Percentiles rank a stretch among this genome's conserved stretches.
Evolutionary conservation across 129 eudicot species (phyloP).

Genomic region (Chrysanthemum makinoi): DNA sequence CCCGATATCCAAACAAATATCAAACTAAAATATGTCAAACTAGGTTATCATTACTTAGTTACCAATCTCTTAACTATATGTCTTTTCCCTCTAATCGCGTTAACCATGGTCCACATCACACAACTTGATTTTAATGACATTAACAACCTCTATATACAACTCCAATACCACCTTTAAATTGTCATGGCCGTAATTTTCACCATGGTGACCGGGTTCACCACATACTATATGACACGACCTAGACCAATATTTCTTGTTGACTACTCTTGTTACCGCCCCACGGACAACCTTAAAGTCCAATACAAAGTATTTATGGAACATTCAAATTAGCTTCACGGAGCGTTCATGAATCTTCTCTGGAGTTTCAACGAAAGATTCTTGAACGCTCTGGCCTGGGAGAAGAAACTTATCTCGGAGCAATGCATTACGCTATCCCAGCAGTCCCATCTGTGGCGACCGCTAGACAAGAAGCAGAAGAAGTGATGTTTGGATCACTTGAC

Average conservation of each 20-base stretch:
- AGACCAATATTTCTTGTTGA: slow-evolving; percentile 45
- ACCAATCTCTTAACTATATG: slow-evolving; percentile 24
- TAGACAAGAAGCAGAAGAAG: slow-evolving; percentile 37
- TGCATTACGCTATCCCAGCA: slow-evolving; percentile 41
- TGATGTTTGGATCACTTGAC: slow-evolving; percentile 44
- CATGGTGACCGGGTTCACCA: slow-evolving; percentile 9
- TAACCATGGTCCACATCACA: slow-evolving; percentile 21
- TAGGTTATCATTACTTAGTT: slow-evolving; percentile 33
- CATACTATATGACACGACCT: slow-evolving; percentile 29
- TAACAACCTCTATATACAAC: slow-evolving; percentile 10
- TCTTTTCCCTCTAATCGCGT: slow-evolving; percentile 20
- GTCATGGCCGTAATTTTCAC: background rate
- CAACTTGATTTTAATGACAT: slow-evolving; percentile 18
- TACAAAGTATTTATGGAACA: slow-evolving; percentile 38
- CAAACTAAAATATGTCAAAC: slow-evolving; percentile 27
- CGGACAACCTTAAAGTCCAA: slow-evolving; percentile 25
- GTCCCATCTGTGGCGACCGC: slow-evolving; percentile 29
- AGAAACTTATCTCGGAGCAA: slow-evolving; percentile 44
- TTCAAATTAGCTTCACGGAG: slow-evolving; percentile 21
- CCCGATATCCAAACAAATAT: slow-evolving; percentile 12
- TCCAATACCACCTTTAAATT: slow-evolving; percentile 18
- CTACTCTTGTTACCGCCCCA: slow-evolving; percentile 47
- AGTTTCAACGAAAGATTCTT: slow-evolving; percentile 29
- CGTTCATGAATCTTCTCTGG: slow-evolving; percentile 18
- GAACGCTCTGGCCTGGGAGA: slow-evolving; percentile 47